Evolutionary conservation across 441 rosid species (phyloP).

Genomic region (Gossypium schwendimanii): DNA sequence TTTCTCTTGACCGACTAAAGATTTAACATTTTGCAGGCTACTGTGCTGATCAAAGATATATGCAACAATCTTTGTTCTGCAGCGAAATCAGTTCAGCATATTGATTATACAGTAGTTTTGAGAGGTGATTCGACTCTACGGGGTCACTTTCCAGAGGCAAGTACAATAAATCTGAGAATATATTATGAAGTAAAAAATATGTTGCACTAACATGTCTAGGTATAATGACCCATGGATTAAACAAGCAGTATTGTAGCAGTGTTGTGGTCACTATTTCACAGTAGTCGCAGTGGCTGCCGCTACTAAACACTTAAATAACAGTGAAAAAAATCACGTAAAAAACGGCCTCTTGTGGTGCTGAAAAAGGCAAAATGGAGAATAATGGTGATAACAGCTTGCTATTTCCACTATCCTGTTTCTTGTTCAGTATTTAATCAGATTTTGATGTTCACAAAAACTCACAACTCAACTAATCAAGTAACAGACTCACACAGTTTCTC

Average conservation of each 20-base stretch:
- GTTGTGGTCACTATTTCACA: neutral
- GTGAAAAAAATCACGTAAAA: neutral
- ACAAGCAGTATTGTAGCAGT: neutral
- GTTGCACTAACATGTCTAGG: slow-evolving; percentile 8
- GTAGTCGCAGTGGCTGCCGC: neutral
- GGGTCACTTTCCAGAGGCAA: slow-evolving; percentile 96
- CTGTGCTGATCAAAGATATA: slow-evolving; percentile 59
- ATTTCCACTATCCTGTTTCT: no score
- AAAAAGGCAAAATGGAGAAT: no score
- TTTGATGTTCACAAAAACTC: neutral
- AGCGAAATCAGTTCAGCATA: slow-evolving; percentile 51
- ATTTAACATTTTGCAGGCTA: slow-evolving; percentile 53
- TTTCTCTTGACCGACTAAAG: slow-evolving; percentile 9
- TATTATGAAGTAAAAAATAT: slow-evolving; percentile 8
- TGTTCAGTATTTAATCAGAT: no score
- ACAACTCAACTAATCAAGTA: neutral
- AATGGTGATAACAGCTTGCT: no score
- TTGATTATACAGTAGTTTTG: slow-evolving; percentile 73
- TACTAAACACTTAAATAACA: neutral
- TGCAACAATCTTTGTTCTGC: slow-evolving; percentile 65
- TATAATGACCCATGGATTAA: neutral
- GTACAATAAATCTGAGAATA: slow-evolving; percentile 18
- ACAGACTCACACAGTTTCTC: neutral
- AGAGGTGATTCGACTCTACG: slow-evolving; percentile 98
- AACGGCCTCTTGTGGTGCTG: neutral